These are phyloP conservation scores for Pseudogymnoascus sp. DNA, from an alignment of 2,329 filamentous ascomycete genomes.

Conservation along the genomic window DNA sequence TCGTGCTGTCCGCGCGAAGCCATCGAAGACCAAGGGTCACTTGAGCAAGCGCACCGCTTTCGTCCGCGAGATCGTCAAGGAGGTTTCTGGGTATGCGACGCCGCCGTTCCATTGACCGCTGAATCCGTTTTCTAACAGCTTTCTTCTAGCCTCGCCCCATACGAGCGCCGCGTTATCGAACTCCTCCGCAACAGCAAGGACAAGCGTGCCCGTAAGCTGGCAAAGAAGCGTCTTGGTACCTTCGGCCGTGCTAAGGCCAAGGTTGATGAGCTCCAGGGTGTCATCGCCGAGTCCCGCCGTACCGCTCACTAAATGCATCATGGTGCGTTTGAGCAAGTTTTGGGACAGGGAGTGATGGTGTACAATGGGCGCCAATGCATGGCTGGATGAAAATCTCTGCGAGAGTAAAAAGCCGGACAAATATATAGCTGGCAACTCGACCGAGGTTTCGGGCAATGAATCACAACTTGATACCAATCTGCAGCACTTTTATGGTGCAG, in stretches of 20 bases:
- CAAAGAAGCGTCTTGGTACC: constrained; percentile 99
- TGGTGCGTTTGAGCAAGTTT: neutral
- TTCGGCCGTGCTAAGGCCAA: constrained; percentile 99
- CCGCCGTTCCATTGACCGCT: neutral
- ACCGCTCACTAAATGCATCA: constrained; percentile 56
- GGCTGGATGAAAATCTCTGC: constrained; percentile 8
- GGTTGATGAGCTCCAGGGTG: constrained; percentile 97
- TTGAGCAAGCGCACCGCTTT: constrained; percentile 95
- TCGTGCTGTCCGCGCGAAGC: constrained; percentile 69
- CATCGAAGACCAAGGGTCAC: constrained; percentile 87
- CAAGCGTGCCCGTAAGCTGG: constrained; percentile 97
- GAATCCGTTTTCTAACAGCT: neutral
- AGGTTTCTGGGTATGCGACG: constrained; percentile 79
- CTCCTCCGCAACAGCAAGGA: constrained; percentile 98
- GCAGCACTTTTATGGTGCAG: neutral
- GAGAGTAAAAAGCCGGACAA: constrained; percentile 7
- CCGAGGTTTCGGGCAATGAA: constrained; percentile 11
- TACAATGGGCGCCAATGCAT: constrained; percentile 7
- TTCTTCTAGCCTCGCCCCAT: constrained; percentile 66
- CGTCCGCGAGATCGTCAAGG: constrained; percentile 95
- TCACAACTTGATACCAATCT: constrained; percentile 13
- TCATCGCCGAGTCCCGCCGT: constrained; percentile 93
- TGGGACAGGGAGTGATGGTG: constrained; percentile 13
- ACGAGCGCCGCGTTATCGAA: constrained; percentile 99
- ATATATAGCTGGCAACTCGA: constrained; percentile 11